A percentile compares a stretch with the other conserved stretches of the same genome.
phyloP scores from a whole-genome alignment of 1,284 basidiomycete species.

The Trichosporon coremiiforme region DNA sequence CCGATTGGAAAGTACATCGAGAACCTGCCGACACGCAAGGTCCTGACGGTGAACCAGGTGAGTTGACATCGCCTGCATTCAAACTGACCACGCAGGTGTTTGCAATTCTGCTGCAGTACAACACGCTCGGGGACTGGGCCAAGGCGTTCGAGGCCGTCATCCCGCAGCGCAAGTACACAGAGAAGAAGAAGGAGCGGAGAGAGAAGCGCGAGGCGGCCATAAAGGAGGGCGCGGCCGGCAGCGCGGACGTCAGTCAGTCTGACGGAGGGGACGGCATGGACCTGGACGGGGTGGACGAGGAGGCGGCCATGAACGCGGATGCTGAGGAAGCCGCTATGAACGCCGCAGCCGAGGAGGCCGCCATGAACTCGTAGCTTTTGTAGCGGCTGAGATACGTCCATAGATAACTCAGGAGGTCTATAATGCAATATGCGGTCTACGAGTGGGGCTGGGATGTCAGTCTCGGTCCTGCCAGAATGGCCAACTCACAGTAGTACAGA shows the following conservation, averaged over 20 bases:
- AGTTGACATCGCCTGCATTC: conserved; percentile 19
- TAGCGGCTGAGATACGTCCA: conserved; percentile 8
- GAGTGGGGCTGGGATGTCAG: conserved; percentile 20
- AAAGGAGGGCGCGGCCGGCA: conserved; percentile 14
- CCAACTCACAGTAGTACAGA: conserved; percentile 13
- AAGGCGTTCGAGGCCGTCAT: conserved; percentile 80
- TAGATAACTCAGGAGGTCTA: conserved; percentile 15
- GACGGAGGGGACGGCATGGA: conserved; percentile 10
- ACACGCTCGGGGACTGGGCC: conserved; percentile 79
- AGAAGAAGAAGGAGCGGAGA: conserved; percentile 29
- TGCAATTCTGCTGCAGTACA: conserved; percentile 88
- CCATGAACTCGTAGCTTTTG: conserved; percentile 31
- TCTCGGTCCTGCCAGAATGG: background rate
- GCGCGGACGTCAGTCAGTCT: conserved; percentile 20
- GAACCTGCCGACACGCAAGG: conserved; percentile 83
- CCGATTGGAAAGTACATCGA: conserved; percentile 87
- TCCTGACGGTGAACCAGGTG: conserved; percentile 93
- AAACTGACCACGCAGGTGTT: conserved; percentile 62
- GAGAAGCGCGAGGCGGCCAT: conserved; percentile 25
- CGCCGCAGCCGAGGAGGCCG: conserved; percentile 34
- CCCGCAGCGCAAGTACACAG: conserved; percentile 78
- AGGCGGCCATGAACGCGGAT: conserved; percentile 21
- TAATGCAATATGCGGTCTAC: conserved; percentile 27
- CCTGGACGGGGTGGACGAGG: conserved; percentile 5
- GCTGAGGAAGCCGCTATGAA: conserved; percentile 29